A percentile compares a stretch with the other conserved stretches of the same genome.
phyloP scores from a whole-genome alignment of 495 filamentous ascomycete species.

The Penicillium tannophilum region DNA sequence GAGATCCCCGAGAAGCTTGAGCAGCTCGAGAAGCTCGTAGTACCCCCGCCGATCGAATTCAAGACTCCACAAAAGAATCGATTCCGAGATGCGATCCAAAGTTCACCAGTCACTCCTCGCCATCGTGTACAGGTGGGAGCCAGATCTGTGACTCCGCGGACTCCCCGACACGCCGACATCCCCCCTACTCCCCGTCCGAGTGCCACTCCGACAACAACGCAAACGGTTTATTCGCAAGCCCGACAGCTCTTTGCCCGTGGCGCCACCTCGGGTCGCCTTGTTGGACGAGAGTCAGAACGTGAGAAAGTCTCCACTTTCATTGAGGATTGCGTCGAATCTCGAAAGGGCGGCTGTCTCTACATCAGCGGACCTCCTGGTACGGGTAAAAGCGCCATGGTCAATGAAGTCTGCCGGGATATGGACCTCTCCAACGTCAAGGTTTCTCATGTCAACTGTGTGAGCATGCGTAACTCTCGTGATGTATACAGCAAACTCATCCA shows the following conservation, averaged over 20 bases:
- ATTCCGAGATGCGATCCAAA: slow-evolving; percentile 65
- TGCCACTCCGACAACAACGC: slow-evolving; percentile 60
- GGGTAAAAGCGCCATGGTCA: slow-evolving; percentile 91
- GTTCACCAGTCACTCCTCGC: slow-evolving; percentile 65
- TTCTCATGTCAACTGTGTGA: slow-evolving; percentile 93
- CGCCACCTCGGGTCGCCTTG: slow-evolving; percentile 69
- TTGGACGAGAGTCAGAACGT: slow-evolving; percentile 83
- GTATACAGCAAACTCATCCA: slow-evolving; percentile 75
- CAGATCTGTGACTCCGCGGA: slow-evolving; percentile 66
- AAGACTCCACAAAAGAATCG: slow-evolving; percentile 64
- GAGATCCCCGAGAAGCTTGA: slow-evolving; percentile 1
- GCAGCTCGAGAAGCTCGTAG: slow-evolving; percentile 14
- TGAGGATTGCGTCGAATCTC: slow-evolving; percentile 56
- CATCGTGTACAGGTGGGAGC: slow-evolving; percentile 66
- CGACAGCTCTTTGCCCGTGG: slow-evolving; percentile 85
- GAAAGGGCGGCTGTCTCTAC: slow-evolving; percentile 83
- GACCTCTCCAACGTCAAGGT: slow-evolving; percentile 57
- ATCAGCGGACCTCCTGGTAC: slow-evolving; percentile 95
- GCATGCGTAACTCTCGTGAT: slow-evolving; percentile 80
- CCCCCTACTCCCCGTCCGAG: slow-evolving; percentile 55
- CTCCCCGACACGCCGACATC: slow-evolving; percentile 41
- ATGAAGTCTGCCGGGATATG: slow-evolving; percentile 68
- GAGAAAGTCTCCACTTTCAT: slow-evolving; percentile 72
- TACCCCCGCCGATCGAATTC: slow-evolving; percentile 36
- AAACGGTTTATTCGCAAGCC: slow-evolving; percentile 81